Conservation (phyloP, 495 filamentous ascomycete species). For the Aspergillus kassunensis region DNA sequence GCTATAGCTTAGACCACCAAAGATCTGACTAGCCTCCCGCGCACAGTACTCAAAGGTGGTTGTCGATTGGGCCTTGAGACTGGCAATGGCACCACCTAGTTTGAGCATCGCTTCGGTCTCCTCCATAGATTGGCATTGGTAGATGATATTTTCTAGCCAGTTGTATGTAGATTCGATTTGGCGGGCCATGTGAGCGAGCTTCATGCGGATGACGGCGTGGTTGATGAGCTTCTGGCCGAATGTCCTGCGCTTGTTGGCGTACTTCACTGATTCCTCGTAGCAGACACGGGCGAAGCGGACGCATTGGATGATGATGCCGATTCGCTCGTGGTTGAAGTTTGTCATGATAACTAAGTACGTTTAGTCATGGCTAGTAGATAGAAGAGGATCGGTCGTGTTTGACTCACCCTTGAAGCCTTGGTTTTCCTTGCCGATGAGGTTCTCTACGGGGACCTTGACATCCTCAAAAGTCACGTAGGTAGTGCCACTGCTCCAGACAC, state of each 20-base stretch:
- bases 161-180: conserved; percentile 95
- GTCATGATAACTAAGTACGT: conserved; percentile 74
- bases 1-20: conserved; percentile 89
- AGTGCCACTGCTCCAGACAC: conserved; percentile 90
- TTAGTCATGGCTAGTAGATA: neutral
- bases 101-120: conserved; percentile 95
- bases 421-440: conserved; percentile 96
- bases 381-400: neutral
- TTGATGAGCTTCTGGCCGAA: conserved; percentile 96
- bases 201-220: conserved; percentile 95
- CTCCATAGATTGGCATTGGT: conserved; percentile 87
- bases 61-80: conserved; percentile 89
- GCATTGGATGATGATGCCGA: conserved; percentile 97
- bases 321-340: conserved; percentile 99
- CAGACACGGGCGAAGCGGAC: conserved; percentile 93
- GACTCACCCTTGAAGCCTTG: conserved; percentile 81
- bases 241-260: conserved; percentile 91
- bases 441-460: conserved; percentile 97
- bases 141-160: conserved; percentile 96
- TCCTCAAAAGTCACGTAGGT: conserved; percentile 98
- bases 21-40: conserved; percentile 94
- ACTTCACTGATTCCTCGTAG: conserved; percentile 94
- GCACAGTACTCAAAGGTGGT: conserved; percentile 97
- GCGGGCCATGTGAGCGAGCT: conserved; percentile 95
- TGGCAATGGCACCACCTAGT: conserved; percentile 89